These are phyloP conservation scores for Fusarium coicis DNA, from an alignment of 2,329 filamentous ascomycete genomes.

Conservation along the genomic window DNA sequence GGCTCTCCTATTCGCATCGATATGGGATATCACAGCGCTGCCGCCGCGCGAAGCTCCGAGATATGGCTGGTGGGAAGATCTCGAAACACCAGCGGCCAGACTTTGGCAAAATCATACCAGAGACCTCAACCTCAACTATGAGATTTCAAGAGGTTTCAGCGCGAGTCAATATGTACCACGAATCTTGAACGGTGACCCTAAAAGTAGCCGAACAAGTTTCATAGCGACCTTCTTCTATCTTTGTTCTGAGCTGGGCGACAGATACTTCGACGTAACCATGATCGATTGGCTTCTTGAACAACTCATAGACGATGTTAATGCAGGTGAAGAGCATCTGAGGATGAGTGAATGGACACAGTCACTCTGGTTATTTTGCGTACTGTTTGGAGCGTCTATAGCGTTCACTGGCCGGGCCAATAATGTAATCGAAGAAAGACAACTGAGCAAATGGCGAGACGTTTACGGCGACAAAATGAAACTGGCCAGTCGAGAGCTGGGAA, in stretches of 20 bases:
- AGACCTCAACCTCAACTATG: conserved; percentile 51
- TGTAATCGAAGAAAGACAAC: conserved; percentile 50
- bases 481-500: conserved; percentile 51
- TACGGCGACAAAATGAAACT: conserved; percentile 56
- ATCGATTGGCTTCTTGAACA: conserved; percentile 59
- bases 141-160: conserved; percentile 50
- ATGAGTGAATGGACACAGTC: conserved; percentile 55
- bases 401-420: conserved; percentile 51
- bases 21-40: conserved; percentile 53
- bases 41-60: conserved; percentile 49
- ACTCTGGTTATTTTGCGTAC: conserved; percentile 59
- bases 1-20: conserved; percentile 56
- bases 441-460: conserved; percentile 51
- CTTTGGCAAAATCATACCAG: conserved; percentile 52
- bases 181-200: conserved; percentile 50
- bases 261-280: conserved; percentile 55
- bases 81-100: conserved; percentile 50
- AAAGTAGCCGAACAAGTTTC: conserved; percentile 57
- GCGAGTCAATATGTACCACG: conserved; percentile 48
- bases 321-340: conserved; percentile 53
- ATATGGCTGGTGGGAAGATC: conserved; percentile 52
- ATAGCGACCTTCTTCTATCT: conserved; percentile 61
- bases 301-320: conserved; percentile 56
- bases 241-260: conserved; percentile 56
- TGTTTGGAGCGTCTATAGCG: conserved; percentile 57